Base-by-base conservation (phyloP, 331 rosid genomes). In the Quercus tomentella region DNA sequence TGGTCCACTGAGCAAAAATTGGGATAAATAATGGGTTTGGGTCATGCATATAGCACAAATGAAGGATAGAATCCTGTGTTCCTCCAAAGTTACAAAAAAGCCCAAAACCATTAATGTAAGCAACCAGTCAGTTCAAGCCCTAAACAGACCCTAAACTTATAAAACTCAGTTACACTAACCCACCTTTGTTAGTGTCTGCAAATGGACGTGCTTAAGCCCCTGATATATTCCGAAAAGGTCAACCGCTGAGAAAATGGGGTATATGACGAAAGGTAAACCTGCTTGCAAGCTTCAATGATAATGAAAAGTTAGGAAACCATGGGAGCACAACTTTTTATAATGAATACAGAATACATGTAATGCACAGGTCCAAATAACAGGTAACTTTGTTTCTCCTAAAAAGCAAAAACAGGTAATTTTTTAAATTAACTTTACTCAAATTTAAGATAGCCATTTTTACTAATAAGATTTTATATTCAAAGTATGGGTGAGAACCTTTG, bases 211-310 rank as follows among this genome's bases (percentile, higher is more conserved):
- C 82, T 89, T 89, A 79, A 94, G 88, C 77, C 92, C 97, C 82
- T 91, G 97, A 81, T 91, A 89, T 86, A 91, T 92, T 86, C 97
- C 97, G 2, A 90, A 87, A 66, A 94, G 97, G 77, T 94, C 98
- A 84, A 94, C 78, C 31, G 83, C 89, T 70, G 97, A 84, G 82
- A 92, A 94, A 80, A 94, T 75, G 35, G 97, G 97, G 89, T 87
- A 94, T 74, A 92, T 80, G 25, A 92, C 43, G 77, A 88, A 87
- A 43, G 88, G 89, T 67, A 92, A 76, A 87, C 84, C 91, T 56
- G 92, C 83, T 73, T 82, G 95, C 84, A 63, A 84, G 68, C 97
- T 94, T 81, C 82, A 80, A 84, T 35, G 28, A 68, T 74, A 83
- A 77, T 25, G 28, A 77, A 28, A 61, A 70, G 88, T 87, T 80